Base-by-base conservation (phyloP, 257 asterid genomes). In the Cinchona pubescens region DNA sequence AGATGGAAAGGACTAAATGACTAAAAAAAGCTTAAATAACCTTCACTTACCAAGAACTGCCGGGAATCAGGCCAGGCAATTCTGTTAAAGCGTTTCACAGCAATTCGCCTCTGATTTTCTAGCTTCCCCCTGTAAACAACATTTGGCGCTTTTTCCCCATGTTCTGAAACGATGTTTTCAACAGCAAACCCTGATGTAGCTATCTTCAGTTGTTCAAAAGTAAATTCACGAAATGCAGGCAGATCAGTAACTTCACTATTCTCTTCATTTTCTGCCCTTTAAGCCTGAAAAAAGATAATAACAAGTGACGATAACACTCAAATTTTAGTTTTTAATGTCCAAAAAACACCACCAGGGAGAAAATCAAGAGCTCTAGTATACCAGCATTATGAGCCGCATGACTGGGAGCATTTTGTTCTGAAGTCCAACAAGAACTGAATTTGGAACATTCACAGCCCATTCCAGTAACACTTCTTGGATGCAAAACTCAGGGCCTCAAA, bases 81-180 rank as follows among this genome's bases (percentile, higher is more conserved):
- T 78, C 94, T 84, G 82, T 90, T 90, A 79, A 94, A 94, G 80
- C 97, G 97, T 84, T 94, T 94, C 79, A 94, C 98, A 71, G 96
- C 98, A 79, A 94, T 80, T 29, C 92, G 84, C 84, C 86, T 84
- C 87, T 92, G 97, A 80, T 90, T 90, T 46, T 92, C 98, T 85
- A 90, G 76, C 87, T 89, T 94, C 64, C 97, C 97, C 82, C 87
- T 90, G 76, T 92, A 92, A 79, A 92, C 97, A 75, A 92, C 97
- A 79, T 94, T 94, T 2, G 97, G 98, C 34, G 98, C 98, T 83
- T 94, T 92, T 87, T 94, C 98, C 53, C 97, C 98, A 63, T 92
- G 97, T 78, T 92, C 98, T 37, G 98, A 94, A 53, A 94, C 96
- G 68, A 94, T 94, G 83, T 92, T 94, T 85, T 92, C 97, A 35